phyloP scores from a whole-genome alignment of 805 yeast genomes.

The Saccharomycopsis fermentans region DNA sequence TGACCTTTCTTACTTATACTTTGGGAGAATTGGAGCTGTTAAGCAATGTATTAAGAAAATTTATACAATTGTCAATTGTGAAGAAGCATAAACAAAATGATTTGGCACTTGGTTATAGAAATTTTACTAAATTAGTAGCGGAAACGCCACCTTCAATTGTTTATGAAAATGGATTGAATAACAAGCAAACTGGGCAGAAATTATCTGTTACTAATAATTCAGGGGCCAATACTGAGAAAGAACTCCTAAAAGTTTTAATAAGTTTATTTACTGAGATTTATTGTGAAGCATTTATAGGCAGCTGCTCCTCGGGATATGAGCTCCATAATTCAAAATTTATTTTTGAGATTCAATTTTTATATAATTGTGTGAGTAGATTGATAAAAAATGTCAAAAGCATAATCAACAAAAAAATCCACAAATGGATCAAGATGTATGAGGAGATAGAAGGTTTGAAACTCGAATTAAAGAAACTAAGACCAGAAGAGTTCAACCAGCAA shows the following conservation, averaged over 20 bases:
- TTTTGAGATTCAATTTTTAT: constrained; percentile 13
- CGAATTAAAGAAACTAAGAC: constrained; percentile 22
- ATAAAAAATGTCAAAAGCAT: constrained; percentile 26
- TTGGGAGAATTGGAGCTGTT: constrained; percentile 30
- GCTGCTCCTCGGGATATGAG: constrained; percentile 15
- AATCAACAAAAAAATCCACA: constrained; percentile 27
- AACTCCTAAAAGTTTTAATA: not conserved
- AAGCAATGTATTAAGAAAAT: constrained; percentile 22
- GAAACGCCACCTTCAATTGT: constrained; percentile 1
- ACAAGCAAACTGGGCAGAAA: not conserved
- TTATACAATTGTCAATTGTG: constrained; percentile 28
- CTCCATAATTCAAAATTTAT: constrained; percentile 5
- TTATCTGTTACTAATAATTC: not conserved
- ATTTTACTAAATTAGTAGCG: not conserved
- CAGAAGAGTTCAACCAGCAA: constrained; percentile 4
- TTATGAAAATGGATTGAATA: not conserved
- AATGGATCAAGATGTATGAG: constrained; percentile 38
- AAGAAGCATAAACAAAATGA: constrained; percentile 9
- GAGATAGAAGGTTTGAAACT: constrained; percentile 29
- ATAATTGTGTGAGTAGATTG: constrained; percentile 22
- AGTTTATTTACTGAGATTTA: not conserved
- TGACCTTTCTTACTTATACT: constrained; percentile 35
- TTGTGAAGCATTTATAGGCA: constrained; percentile 5
- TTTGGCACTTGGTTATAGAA: not conserved
- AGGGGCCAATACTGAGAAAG: not conserved